Base-by-base conservation (phyloP, 2,329 filamentous ascomycete species). In the Pseudocercospora crystallina region DNA sequence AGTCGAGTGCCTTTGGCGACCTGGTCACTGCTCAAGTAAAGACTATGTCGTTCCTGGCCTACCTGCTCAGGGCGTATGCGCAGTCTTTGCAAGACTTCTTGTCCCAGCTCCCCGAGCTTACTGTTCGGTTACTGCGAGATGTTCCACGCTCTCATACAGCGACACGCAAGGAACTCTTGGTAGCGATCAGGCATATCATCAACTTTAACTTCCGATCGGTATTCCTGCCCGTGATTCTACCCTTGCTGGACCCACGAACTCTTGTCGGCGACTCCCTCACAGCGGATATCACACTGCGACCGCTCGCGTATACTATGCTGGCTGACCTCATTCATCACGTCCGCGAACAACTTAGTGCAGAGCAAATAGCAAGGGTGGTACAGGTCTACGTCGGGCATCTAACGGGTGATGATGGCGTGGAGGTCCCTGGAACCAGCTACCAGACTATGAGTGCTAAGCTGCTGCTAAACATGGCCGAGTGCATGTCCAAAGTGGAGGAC, bases 381-480 rank as follows among this genome's bases (percentile, higher is more conserved):
- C 89, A 96, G 67, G 94, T 99, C 3, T 99, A 99, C 71, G 97
- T 95, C 1, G 90, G 87, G 65, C 97, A 97, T 64, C 76, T 99
- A 15, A 90, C 96, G 65, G 94, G 97, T 69, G 90, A 89, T 57
- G 96, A 96, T 57, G 63, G 64, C 13, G 60, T 66, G 8, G 64
- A 67, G 34, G 60, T 68, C 5, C 95, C 94, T 0, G 95, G 95
- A 8, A 97, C 95, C 0, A 99, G 92, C 70, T 99, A 99, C 67
- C 95, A 99, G 71, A 99, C 94, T 0, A 99, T 99, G 94, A 97
- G 94, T 63, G 95, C 94, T 0, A 99, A 97, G 70, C 77, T 99
- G 2, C 77, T 99, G 1, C 77, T 99, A 10, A 99, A 99, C 69
- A 95, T 99, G 90, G 94, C 92, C 0, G 95, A 99, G 65, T 95